phyloP scores from a whole-genome alignment of 257 asterid species.

The Solanum etuberosum region DNA sequence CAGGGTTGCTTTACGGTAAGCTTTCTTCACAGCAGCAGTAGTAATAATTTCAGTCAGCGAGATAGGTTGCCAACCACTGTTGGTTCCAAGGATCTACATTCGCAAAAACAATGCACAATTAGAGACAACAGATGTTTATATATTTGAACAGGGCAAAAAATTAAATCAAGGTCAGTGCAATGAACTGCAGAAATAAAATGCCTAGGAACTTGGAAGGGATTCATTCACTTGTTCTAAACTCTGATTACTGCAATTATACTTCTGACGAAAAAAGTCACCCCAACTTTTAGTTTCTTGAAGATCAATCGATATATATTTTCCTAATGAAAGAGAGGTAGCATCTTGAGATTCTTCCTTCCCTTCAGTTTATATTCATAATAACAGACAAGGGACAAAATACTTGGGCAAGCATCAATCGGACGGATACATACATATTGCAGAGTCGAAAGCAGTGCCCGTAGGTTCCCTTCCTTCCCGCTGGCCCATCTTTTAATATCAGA shows the following conservation, averaged over 20 bases:
- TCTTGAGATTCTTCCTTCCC: not conserved
- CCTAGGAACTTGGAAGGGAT: not conserved
- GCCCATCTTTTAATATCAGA: constrained; percentile 97
- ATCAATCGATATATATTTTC: not conserved
- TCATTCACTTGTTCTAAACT: not conserved
- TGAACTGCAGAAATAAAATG: not conserved
- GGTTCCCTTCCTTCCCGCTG: constrained; percentile 80
- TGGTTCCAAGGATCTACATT: constrained; percentile 77
- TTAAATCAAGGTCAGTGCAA: not conserved
- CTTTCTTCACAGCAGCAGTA: constrained; percentile 73
- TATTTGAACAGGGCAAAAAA: not conserved
- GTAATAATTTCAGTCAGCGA: constrained; percentile 79
- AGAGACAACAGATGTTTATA: not conserved
- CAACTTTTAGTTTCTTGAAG: not conserved
- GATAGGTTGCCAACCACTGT: constrained; percentile 87
- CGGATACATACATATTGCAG: constrained; percentile 71
- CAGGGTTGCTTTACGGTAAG: constrained; percentile 90
- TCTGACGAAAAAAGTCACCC: not conserved
- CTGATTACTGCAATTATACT: not conserved
- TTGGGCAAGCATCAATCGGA: not conserved
- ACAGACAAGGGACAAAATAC: not conserved
- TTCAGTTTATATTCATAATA: not conserved
- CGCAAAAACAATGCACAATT: not conserved
- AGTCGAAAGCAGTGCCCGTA: constrained; percentile 97
- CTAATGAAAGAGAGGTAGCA: not conserved